Evolutionary conservation across 83 land plant genomes (phyloP).

Genomic region (Isoetes engelmannii): DNA sequence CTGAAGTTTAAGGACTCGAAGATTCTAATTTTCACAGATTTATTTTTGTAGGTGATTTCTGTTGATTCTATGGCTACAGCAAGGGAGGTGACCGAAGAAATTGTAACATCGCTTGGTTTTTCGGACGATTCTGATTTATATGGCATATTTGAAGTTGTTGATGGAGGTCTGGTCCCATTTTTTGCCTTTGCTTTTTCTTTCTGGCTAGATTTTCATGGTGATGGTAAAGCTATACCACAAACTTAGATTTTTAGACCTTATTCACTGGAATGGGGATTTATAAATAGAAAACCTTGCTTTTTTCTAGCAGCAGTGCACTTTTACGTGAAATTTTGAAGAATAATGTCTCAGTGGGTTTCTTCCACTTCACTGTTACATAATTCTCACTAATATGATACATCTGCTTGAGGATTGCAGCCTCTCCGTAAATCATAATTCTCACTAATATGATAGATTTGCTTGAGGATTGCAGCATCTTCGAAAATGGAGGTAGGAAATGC

Average conservation of each 20-base stretch:
- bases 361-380: no score
- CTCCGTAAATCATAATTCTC: no score
- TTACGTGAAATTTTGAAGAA: neutral
- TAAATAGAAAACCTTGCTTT: no score
- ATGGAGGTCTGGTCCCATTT: constrained; percentile 3
- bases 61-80: constrained; percentile 22
- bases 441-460: no score
- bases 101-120: constrained; percentile 12
- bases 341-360: neutral
- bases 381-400: no score
- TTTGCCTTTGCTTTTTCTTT: neutral
- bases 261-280: no score
- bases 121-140: constrained; percentile 16
- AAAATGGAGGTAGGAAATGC: no score
- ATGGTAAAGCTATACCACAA: no score
- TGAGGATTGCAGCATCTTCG: no score
- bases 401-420: no score
- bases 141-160: constrained; percentile 16
- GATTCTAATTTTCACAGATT: neutral
- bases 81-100: constrained; percentile 15
- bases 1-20: neutral
- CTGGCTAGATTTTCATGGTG: no score
- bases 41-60: constrained; percentile 2
- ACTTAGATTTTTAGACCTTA: no score
- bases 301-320: neutral